Base-by-base conservation (phyloP, 2,329 filamentous ascomycete species). In the Fusarium pininemorale region DNA sequence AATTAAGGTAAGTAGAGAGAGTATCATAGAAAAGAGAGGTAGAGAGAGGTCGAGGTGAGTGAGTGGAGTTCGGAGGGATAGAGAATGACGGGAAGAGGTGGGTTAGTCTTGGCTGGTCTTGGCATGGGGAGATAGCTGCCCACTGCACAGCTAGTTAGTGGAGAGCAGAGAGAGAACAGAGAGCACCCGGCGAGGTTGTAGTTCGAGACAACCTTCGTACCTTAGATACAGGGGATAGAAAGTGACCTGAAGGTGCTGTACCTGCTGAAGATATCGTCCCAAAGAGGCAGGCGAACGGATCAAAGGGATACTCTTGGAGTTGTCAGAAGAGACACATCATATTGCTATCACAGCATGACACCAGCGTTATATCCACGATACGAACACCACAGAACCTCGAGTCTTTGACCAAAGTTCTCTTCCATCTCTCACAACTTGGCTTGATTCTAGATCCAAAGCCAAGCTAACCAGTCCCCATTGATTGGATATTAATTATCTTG, bases 71-170 rank as follows among this genome's bases (percentile, higher is more conserved):
- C 13, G 44, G 53, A 59, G 51, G 47, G 66, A 65, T 51, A 67
- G 63, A 63, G 64, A 70, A 57, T 70, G 60, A 69, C 63, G 63
- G 64, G 37, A 60, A 65, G 53, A 69, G 61, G 69, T 66, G 63
- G 63, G 58, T 56, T 66, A 61, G 63, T 30, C 56, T 47, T 45
- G 26, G 45, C 47, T 54, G 37, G 59, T 63, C 35, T 47, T 53
- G 61, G 64, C 51, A 69, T 66, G 62, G 62, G 61, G 69, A 73
- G 60, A 72, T n/a, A 67, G 30, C 50, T 26, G 45, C 45, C 45
- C 45, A 30, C 45, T 30, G 26, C 13, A 37, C 48, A 51, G 16
- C 48, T 51, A 24, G 47, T 7, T 24, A 26, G 41, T 44, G 41
- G 41, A 18, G 39, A 41, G 20, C 38, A 41, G 20, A 26, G 44